Conservation (phyloP, 2,329 filamentous ascomycete species). For the Xylariales sp. region DNA sequence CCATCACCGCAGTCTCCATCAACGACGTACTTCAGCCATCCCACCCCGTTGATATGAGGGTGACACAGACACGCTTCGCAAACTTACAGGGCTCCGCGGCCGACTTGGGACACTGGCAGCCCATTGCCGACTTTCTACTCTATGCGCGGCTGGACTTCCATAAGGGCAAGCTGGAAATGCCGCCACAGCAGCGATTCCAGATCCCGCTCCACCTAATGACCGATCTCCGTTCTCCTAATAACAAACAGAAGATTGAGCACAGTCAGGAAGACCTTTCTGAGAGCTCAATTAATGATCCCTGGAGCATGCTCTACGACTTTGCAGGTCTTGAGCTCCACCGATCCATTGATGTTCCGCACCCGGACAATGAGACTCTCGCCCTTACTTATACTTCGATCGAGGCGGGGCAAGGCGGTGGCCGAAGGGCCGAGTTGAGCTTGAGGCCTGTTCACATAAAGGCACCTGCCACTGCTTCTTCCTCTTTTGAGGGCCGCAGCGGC, state of each 20-base stretch:
- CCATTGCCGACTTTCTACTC: constrained; percentile 39
- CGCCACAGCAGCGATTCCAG: constrained; percentile 25
- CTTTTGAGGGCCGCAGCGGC: background rate
- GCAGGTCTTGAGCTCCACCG: constrained; percentile 49
- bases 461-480: background rate
- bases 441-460: constrained; percentile 22
- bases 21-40: constrained; percentile 42
- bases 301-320: constrained; percentile 36
- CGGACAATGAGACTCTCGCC: constrained; percentile 30
- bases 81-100: constrained; percentile 23
- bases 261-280: background rate
- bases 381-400: constrained; percentile 50
- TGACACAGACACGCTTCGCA: constrained; percentile 34
- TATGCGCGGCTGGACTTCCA: constrained; percentile 41
- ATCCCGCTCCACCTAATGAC: constrained; percentile 24
- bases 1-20: constrained; percentile 32
- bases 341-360: constrained; percentile 35
- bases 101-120: constrained; percentile 22
- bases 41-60: constrained; percentile 43
- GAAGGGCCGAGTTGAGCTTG: constrained; percentile 46
- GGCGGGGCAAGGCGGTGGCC: constrained; percentile 45
- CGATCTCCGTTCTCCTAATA: background rate
- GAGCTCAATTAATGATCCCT: background rate
- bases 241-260: background rate
- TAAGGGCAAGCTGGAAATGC: constrained; percentile 35